Percentiles rank a stretch among this genome's conserved stretches.
phyloP scores from a whole-genome alignment of 2,329 filamentous ascomycete genomes.

The Trichoderma polysporum region DNA sequence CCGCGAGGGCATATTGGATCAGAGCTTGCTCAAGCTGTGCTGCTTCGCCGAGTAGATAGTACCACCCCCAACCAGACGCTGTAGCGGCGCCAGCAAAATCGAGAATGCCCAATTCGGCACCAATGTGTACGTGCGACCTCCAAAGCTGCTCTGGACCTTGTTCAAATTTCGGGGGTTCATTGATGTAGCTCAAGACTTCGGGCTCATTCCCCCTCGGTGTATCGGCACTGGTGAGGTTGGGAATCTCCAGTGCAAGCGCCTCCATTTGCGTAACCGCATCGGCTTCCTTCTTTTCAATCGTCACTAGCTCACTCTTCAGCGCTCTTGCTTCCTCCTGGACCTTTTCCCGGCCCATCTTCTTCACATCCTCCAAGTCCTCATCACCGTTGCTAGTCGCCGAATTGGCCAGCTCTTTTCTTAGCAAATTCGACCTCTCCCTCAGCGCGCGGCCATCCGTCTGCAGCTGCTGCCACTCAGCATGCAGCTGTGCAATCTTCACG shows the following conservation, averaged over 20 bases:
- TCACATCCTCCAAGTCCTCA: conserved; percentile 39
- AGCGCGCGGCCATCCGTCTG: conserved; percentile 61
- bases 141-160: conserved; percentile 43
- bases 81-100: conserved; percentile 81
- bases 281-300: conserved; percentile 63
- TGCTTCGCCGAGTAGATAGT: conserved; percentile 89
- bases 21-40: conserved; percentile 94
- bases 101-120: conserved; percentile 79
- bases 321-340: conserved; percentile 63
- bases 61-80: conserved; percentile 96
- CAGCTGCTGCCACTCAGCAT: conserved; percentile 57
- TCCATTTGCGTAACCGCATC: conserved; percentile 65
- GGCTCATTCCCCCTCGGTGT: conserved; percentile 72
- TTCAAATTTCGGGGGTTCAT: conserved; percentile 57
- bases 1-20: conserved; percentile 76
- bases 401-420: conserved; percentile 57
- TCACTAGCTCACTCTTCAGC: conserved; percentile 62
- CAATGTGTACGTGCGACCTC: conserved; percentile 83
- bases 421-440: conserved; percentile 64
- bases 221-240: conserved; percentile 76
- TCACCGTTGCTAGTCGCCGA: conserved; percentile 48
- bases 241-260: conserved; percentile 71
- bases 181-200: conserved; percentile 72
- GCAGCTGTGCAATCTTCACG: conserved; percentile 54
- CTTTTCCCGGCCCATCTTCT: conserved; percentile 45